phyloP scores from a whole-genome alignment of 805 yeast genomes.

The Saturnispora halmiae region DNA sequence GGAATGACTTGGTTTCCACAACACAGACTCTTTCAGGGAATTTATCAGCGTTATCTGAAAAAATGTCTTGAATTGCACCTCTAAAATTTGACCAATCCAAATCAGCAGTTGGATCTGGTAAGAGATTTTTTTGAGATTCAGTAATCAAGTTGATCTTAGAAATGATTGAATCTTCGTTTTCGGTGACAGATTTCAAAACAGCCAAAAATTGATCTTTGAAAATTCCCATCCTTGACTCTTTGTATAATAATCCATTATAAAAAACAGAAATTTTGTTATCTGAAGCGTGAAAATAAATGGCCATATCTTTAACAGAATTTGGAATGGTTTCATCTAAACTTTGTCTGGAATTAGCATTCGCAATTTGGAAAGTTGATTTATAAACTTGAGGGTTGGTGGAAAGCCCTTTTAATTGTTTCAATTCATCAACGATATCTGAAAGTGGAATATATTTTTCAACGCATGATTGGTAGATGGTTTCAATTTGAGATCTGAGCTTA shows the following conservation, averaged over 20 bases:
- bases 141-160: conserved; percentile 66
- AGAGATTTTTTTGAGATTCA: conserved; percentile 41
- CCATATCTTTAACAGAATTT: conserved; percentile 58
- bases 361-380: conserved; percentile 48
- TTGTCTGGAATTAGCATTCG: conserved; percentile 18
- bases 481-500: conserved; percentile 41
- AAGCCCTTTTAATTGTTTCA: conserved; percentile 40
- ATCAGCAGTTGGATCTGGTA: conserved; percentile 84
- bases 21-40: conserved; percentile 87
- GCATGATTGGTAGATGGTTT: conserved; percentile 31
- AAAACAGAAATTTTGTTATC: conserved; percentile 34
- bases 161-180: conserved; percentile 34
- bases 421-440: conserved; percentile 44
- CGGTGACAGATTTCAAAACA: conserved; percentile 34
- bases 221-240: conserved; percentile 55
- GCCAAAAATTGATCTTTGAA: conserved; percentile 65
- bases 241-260: conserved; percentile 73
- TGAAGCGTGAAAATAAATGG: conserved; percentile 45
- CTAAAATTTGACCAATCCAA: conserved; percentile 86
- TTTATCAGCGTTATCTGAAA: conserved; percentile 73
- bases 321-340: conserved; percentile 38
- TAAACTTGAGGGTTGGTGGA: conserved; percentile 57
- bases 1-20: conserved; percentile 75
- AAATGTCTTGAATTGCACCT: conserved; percentile 96
- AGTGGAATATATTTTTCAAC: conserved; percentile 36